phyloP scores from a whole-genome alignment of 495 filamentous ascomycete genomes.

The Aspergillus sclerotioniger region DNA sequence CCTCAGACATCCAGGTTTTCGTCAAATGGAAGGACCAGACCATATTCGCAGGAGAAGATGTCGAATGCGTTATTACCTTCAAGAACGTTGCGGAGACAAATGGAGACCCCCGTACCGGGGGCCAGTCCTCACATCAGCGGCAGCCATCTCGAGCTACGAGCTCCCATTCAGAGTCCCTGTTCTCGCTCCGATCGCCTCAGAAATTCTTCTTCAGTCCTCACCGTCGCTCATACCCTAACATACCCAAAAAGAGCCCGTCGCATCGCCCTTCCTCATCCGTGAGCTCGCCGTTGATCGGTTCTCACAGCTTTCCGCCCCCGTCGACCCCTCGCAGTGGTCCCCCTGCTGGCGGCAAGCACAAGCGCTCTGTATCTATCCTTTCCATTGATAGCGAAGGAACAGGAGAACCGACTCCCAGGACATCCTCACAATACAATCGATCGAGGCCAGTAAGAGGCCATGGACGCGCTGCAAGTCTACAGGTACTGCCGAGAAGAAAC shows the following conservation, averaged over 20 bases:
- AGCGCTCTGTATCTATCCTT: slow-evolving; percentile 90
- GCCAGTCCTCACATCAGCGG: slow-evolving; percentile 41
- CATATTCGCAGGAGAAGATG: slow-evolving; percentile 91
- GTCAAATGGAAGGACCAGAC: slow-evolving; percentile 88
- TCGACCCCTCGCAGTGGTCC: slow-evolving; percentile 40
- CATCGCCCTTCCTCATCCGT: slow-evolving; percentile 47
- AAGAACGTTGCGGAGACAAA: slow-evolving; percentile 69
- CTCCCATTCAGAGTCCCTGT: slow-evolving; percentile 42
- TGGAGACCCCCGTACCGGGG: slow-evolving; percentile 32
- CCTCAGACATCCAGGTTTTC: slow-evolving; percentile 83
- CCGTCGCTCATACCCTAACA: slow-evolving; percentile 38
- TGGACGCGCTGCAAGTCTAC: slow-evolving; percentile 79
- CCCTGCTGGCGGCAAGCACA: slow-evolving; percentile 50
- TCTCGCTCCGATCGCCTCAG: slow-evolving; percentile 41
- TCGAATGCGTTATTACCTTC: slow-evolving; percentile 94
- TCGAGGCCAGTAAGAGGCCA: slow-evolving; percentile 59
- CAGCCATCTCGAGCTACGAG: slow-evolving; percentile 44
- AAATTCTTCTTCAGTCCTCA: slow-evolving; percentile 36
- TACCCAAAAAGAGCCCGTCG: slow-evolving; percentile 33
- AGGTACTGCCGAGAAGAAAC: slow-evolving; percentile 62
- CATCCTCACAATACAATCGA: slow-evolving; percentile 38
- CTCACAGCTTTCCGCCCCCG: slow-evolving; percentile 49
- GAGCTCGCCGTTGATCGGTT: slow-evolving; percentile 40
- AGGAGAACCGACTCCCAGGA: slow-evolving; percentile 40
- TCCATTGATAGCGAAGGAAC: slow-evolving; percentile 71